Evolutionary conservation across 345 rosid genomes (phyloP).

Genomic region (Gossypium bickii): DNA sequence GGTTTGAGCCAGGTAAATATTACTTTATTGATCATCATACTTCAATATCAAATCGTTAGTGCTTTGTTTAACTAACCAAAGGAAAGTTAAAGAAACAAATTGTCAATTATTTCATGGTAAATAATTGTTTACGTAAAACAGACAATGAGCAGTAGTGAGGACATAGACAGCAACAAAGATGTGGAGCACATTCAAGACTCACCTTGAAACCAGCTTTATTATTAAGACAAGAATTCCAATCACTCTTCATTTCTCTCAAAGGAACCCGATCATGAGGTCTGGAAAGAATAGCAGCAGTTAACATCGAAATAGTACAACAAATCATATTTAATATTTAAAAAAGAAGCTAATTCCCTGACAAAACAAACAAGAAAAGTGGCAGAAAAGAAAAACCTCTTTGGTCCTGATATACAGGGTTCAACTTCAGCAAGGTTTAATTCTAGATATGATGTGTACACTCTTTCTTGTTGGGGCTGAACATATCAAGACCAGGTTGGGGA

Average conservation of each 20-base stretch:
- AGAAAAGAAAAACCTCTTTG: conserved; percentile 62
- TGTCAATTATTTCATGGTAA: background rate
- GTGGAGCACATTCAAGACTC: conserved; percentile 12
- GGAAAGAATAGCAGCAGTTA: conserved; percentile 22
- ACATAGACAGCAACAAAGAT: conserved; percentile 8
- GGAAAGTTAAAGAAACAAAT: background rate
- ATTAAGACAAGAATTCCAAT: conserved; percentile 93
- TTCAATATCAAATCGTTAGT: background rate
- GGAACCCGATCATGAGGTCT: conserved; percentile 98
- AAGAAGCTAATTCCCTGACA: background rate
- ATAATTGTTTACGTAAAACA: background rate
- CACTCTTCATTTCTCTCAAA: conserved; percentile 88
- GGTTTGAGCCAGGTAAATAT: background rate
- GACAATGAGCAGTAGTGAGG: background rate
- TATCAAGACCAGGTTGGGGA: background rate
- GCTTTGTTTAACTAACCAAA: background rate
- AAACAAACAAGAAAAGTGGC: background rate
- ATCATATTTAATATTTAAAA: background rate
- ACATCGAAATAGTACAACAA: background rate
- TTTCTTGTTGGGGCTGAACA: conserved; percentile 75
- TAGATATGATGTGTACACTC: conserved; percentile 78
- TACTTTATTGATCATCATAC: background rate
- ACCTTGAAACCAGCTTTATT: conserved; percentile 96
- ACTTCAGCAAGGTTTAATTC: conserved; percentile 72
- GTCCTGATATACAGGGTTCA: conserved; percentile 96